Conservation (phyloP, 768 basidiomycete species). For the Mycena polygramma region DNA sequence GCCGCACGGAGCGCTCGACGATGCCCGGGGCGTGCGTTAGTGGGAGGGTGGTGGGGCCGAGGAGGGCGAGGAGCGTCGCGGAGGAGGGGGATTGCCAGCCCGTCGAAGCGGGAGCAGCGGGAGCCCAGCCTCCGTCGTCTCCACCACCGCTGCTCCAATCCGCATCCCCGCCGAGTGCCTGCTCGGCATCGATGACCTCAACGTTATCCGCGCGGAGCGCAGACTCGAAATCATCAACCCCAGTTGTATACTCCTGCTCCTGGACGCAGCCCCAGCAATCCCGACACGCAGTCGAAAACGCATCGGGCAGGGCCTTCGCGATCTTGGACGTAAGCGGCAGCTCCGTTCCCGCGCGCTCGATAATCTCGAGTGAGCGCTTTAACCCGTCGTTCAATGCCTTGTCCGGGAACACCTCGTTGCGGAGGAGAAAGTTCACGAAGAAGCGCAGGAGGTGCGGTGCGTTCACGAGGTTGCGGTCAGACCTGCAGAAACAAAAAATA, state of each 20-base stretch:
- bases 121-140: background rate
- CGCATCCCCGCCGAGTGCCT: background rate
- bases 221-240: slow-evolving; percentile 26
- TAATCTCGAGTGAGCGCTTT: slow-evolving; percentile 2
- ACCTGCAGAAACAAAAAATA: slow-evolving; percentile 43
- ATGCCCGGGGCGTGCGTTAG: slow-evolving; percentile 73
- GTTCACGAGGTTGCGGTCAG: slow-evolving; percentile 56
- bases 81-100: background rate
- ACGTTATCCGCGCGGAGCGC: slow-evolving; percentile 1
- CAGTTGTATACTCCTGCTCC: slow-evolving; percentile 3
- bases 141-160: background rate
- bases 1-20: slow-evolving; percentile 74
- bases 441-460: slow-evolving; percentile 59
- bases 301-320: slow-evolving; percentile 11
- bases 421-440: slow-evolving; percentile 60
- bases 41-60: slow-evolving; percentile 70
- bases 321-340: slow-evolving; percentile 19
- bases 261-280: background rate
- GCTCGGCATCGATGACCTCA: slow-evolving; percentile 3
- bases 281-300: slow-evolving; percentile 9
- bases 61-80: slow-evolving; percentile 38
- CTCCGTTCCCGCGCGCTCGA: slow-evolving; percentile 10
- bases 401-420: slow-evolving; percentile 56
- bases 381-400: slow-evolving; percentile 1
- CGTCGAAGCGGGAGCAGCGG: background rate